Percentiles rank a stretch among this genome's conserved stretches.
phyloP scores from a whole-genome alignment of 2,329 filamentous ascomycete genomes.

The Paramyrothecium sp. region DNA sequence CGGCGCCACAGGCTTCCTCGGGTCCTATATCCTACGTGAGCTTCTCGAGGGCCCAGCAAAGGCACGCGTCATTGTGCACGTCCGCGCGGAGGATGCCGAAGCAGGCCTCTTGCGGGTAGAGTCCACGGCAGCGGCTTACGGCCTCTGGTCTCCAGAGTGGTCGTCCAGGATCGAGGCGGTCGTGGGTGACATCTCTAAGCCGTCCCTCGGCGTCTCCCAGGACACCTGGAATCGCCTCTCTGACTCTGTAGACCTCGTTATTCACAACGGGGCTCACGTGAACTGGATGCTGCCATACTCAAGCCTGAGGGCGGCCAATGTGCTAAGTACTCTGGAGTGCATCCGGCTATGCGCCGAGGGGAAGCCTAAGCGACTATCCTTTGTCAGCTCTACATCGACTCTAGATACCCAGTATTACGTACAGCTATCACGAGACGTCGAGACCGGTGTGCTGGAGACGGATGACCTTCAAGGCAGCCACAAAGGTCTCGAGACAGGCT shows the following conservation, averaged over 20 bases:
- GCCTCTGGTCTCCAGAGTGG: constrained; percentile 73
- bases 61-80: constrained; percentile 66
- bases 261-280: constrained; percentile 77
- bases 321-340: constrained; percentile 70
- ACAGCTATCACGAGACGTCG: constrained; percentile 62
- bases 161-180: constrained; percentile 58
- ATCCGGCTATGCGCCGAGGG: constrained; percentile 69
- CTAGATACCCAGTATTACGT: constrained; percentile 81
- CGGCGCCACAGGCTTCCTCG: constrained; percentile 73
- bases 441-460: constrained; percentile 65
- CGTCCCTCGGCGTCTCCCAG: constrained; percentile 67
- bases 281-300: constrained; percentile 80
- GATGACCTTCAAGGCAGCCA: constrained; percentile 78
- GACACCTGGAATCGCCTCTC: constrained; percentile 62
- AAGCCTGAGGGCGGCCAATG: constrained; percentile 69
- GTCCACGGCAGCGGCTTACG: constrained; percentile 69
- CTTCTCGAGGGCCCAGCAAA: constrained; percentile 49
- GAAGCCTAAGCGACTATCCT: constrained; percentile 71
- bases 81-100: constrained; percentile 63
- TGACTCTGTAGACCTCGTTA: constrained; percentile 64
- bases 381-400: constrained; percentile 78
- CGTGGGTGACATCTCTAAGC: constrained; percentile 70
- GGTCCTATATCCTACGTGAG: constrained; percentile 75
- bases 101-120: constrained; percentile 63
- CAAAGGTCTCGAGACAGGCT: constrained; percentile 78